phyloP scores from a whole-genome alignment of 345 rosid species.

The Murraya paniculata region DNA sequence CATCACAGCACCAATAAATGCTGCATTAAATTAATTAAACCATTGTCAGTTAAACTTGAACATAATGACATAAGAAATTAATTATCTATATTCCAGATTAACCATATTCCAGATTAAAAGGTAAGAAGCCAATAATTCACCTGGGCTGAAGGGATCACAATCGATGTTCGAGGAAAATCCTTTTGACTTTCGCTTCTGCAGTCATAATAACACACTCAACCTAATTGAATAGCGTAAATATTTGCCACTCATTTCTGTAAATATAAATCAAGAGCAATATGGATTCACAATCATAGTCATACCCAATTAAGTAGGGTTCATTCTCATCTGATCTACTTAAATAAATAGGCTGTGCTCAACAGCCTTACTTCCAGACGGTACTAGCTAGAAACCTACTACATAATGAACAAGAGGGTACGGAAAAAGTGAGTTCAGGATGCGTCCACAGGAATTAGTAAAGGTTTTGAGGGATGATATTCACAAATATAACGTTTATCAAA shows the following conservation, averaged over 20 bases:
- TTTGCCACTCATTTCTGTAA: background rate
- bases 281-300: conserved; percentile 5
- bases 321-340: conserved; percentile 54
- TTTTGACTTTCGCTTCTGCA: conserved; percentile 53
- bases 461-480: background rate
- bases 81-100: background rate
- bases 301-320: conserved; percentile 64
- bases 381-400: conserved; percentile 68
- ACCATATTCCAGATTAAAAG: background rate
- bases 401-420: background rate
- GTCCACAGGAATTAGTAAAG: background rate
- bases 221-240: background rate
- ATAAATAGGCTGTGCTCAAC: conserved; percentile 42
- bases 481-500: conserved; percentile 9
- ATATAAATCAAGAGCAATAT: background rate
- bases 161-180: conserved; percentile 49
- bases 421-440: background rate
- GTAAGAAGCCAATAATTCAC: conserved; percentile 24
- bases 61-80: background rate
- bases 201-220: background rate
- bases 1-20: background rate
- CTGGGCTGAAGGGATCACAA: conserved; percentile 59
- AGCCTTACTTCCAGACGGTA: conserved; percentile 45
- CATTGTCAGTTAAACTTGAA: conserved; percentile 25
- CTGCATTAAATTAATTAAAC: background rate